A percentile compares a stretch with the other conserved stretches of the same genome.
Conservation (phyloP, 2,329 filamentous ascomycete genomes). For the Aureobasidium zeae region DNA sequence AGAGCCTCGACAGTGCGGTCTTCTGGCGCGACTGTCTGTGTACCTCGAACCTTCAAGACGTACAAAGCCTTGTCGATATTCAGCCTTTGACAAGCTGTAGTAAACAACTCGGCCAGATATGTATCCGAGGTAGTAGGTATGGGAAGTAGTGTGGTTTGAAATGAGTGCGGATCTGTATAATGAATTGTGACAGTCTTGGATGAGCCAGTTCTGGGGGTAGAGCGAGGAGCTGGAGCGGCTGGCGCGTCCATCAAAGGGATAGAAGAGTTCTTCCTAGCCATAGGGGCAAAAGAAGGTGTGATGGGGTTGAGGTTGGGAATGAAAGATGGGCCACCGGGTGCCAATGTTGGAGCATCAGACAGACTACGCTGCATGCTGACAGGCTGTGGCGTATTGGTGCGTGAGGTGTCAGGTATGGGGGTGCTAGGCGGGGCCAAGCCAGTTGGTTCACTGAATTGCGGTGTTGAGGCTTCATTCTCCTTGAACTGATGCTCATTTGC, state of each 20-base stretch:
- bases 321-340: conserved; percentile 24
- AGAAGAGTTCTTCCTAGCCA: conserved; percentile 39
- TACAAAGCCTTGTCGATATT: conserved; percentile 71
- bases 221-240: conserved; percentile 33
- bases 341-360: conserved; percentile 17
- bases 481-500: conserved; percentile 59
- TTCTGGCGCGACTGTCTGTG: conserved; percentile 63
- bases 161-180: conserved; percentile 56
- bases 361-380: conserved; percentile 11
- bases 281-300: conserved; percentile 39
- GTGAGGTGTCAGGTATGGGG: conserved; percentile 15
- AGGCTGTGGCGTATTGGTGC: conserved; percentile 19
- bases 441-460: conserved; percentile 53
- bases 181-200: conserved; percentile 64
- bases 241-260: conserved; percentile 35
- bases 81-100: conserved; percentile 66
- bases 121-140: conserved; percentile 72
- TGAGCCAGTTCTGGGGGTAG: conserved; percentile 52
- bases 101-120: conserved; percentile 73
- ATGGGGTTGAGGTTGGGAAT: conserved; percentile 42
- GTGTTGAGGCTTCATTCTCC: conserved; percentile 60
- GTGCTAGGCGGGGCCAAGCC: conserved; percentile 15
- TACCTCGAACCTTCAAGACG: conserved; percentile 66
- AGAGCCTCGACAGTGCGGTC: conserved; percentile 74
- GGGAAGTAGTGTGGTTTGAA: conserved; percentile 60